These are phyloP conservation scores for Eucalyptus erythrocorys DNA, from an alignment of 345 rosid genomes.

Conservation along the genomic window DNA sequence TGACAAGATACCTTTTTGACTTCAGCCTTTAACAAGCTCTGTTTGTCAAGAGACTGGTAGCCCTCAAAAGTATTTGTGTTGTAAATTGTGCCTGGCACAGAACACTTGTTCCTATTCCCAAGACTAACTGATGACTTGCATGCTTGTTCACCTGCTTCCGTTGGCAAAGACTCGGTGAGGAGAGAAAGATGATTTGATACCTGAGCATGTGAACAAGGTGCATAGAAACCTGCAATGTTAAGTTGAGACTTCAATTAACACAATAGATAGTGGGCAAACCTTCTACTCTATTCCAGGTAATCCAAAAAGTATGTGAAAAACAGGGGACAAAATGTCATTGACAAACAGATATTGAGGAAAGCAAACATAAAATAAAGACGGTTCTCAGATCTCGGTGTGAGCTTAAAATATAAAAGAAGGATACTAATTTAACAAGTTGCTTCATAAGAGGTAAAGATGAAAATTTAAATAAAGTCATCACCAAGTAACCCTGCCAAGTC, in stretches of 20 bases:
- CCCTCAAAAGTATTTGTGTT: constrained; percentile 80
- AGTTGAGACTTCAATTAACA: neutral
- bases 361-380: neutral
- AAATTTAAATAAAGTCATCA: neutral
- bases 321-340: neutral
- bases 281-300: neutral
- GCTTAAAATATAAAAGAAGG: neutral
- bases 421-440: neutral
- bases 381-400: neutral
- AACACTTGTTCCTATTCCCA: constrained; percentile 71
- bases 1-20: constrained; percentile 43
- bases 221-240: constrained; percentile 51
- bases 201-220: constrained; percentile 79
- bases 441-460: neutral
- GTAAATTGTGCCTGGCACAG: constrained; percentile 68
- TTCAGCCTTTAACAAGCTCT: constrained; percentile 52
- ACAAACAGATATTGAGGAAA: neutral
- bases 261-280: neutral
- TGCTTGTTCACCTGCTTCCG: constrained; percentile 20
- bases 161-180: constrained; percentile 58
- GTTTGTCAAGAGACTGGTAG: constrained; percentile 49
- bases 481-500: neutral
- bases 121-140: constrained; percentile 1
- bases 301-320: neutral
- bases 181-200: constrained; percentile 68